Conservation (phyloP, 2,329 filamentous ascomycete genomes). For the Trichoderma breve region DNA sequence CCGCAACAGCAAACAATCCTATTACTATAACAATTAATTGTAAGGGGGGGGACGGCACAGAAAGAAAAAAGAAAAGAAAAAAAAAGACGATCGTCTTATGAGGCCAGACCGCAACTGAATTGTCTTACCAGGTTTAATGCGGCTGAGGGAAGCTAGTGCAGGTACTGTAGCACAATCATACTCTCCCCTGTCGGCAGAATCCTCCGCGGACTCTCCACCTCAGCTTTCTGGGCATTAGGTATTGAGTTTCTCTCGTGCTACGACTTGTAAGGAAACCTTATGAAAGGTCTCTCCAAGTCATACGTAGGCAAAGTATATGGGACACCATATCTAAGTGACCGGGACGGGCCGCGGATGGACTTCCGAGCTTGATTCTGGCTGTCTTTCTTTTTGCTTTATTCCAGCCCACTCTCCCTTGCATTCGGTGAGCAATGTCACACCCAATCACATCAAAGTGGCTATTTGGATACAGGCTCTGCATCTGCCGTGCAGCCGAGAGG, state of each 20-base stretch:
- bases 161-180: not conserved
- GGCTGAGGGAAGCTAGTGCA: not conserved
- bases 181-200: not conserved
- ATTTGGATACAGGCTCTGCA: not conserved
- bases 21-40: not conserved
- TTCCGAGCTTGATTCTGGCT: not conserved
- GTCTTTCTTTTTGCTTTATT: not conserved
- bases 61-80: not conserved
- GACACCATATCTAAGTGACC: not conserved
- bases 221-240: not conserved
- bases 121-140: not conserved
- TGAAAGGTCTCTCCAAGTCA: not conserved
- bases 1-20: not conserved
- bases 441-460: not conserved
- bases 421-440: not conserved
- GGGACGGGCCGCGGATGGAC: not conserved
- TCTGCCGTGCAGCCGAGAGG: not conserved
- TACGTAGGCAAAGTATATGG: not conserved
- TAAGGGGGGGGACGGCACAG: not conserved
- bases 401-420: not conserved
- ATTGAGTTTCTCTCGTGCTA: not conserved
- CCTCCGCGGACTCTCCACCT: not conserved
- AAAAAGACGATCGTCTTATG: not conserved
- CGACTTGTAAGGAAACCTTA: not conserved
- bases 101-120: not conserved